phyloP scores from a whole-genome alignment of 345 rosid species.

The Populus tremula region DNA sequence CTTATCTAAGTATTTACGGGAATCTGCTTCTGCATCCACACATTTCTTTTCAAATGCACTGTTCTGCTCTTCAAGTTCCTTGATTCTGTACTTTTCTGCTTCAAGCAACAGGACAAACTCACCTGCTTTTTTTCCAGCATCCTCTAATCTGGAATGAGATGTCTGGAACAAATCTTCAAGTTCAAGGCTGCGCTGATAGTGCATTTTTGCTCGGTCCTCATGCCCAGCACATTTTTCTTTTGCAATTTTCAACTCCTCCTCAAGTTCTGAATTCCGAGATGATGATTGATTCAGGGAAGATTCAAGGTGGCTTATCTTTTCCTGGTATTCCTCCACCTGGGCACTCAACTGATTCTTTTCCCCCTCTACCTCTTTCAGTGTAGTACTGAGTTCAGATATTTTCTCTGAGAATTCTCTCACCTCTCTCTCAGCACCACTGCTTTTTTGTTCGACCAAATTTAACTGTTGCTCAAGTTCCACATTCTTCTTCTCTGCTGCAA shows the following conservation, averaged over 20 bases:
- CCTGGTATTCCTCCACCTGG: slow-evolving; percentile 53
- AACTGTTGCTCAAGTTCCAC: slow-evolving; percentile 73
- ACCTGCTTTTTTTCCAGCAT: slow-evolving; percentile 58
- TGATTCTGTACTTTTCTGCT: slow-evolving; percentile 84
- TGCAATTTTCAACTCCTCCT: slow-evolving; percentile 52
- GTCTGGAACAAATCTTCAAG: slow-evolving; percentile 31
- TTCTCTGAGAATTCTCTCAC: slow-evolving; percentile 49
- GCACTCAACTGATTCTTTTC: slow-evolving; percentile 48
- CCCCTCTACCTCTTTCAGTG: slow-evolving; percentile 53
- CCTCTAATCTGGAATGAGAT: slow-evolving; percentile 38
- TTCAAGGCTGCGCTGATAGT: slow-evolving; percentile 27
- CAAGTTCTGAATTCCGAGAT: slow-evolving; percentile 48
- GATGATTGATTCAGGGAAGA: slow-evolving; percentile 48
- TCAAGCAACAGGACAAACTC: slow-evolving; percentile 88
- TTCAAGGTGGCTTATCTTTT: slow-evolving; percentile 52
- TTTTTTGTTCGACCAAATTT: slow-evolving; percentile 48
- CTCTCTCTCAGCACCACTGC: slow-evolving; percentile 58
- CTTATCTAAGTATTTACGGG: slow-evolving; percentile 47
- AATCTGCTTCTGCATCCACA: slow-evolving; percentile 60
- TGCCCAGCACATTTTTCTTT: slow-evolving; percentile 58
- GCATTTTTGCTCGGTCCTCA: slow-evolving; percentile 44
- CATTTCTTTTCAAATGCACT: slow-evolving; percentile 62
- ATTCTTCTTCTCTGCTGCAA: slow-evolving; percentile 67
- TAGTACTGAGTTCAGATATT: slow-evolving; percentile 46
- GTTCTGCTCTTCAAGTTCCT: slow-evolving; percentile 86